phyloP scores from a whole-genome alignment of 441 rosid genomes.

The Rhodomyrtus psidioides region DNA sequence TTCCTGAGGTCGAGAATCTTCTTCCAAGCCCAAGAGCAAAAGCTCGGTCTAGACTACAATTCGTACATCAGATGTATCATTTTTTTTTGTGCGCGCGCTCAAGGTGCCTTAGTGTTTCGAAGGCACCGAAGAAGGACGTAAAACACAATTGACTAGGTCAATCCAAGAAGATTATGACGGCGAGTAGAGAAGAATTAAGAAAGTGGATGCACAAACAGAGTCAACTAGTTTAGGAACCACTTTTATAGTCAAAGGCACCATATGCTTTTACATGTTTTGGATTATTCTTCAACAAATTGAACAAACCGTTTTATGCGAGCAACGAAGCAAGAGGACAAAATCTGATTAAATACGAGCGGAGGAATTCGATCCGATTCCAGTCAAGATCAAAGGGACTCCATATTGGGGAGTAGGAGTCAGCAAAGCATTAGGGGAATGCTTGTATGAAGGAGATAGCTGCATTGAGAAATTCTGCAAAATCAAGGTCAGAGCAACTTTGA shows the following conservation, averaged over 20 bases:
- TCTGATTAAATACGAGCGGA: not conserved
- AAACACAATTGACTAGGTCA: not conserved
- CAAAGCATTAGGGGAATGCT: not conserved
- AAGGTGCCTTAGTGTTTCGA: not conserved
- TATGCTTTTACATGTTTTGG: not conserved
- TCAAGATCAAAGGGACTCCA: not conserved
- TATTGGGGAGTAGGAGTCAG: not conserved
- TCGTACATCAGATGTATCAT: not conserved
- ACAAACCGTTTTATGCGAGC: not conserved
- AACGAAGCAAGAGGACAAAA: not conserved
- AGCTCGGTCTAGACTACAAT: no score
- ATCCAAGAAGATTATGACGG: not conserved
- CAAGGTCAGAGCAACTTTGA: not conserved
- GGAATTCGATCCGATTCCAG: not conserved
- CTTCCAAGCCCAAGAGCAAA: no score
- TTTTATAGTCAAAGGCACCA: not conserved
- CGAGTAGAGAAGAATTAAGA: not conserved
- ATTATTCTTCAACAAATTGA: not conserved
- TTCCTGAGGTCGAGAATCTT: no score
- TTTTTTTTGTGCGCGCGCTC: not conserved
- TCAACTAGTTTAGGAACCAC: not conserved
- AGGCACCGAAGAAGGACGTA: not conserved
- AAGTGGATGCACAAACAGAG: not conserved
- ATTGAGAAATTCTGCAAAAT: not conserved
- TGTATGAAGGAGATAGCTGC: not conserved